Evolutionary conservation across 2,329 filamentous ascomycete genomes (phyloP).

Genomic region (Bipolaris oryzae): DNA sequence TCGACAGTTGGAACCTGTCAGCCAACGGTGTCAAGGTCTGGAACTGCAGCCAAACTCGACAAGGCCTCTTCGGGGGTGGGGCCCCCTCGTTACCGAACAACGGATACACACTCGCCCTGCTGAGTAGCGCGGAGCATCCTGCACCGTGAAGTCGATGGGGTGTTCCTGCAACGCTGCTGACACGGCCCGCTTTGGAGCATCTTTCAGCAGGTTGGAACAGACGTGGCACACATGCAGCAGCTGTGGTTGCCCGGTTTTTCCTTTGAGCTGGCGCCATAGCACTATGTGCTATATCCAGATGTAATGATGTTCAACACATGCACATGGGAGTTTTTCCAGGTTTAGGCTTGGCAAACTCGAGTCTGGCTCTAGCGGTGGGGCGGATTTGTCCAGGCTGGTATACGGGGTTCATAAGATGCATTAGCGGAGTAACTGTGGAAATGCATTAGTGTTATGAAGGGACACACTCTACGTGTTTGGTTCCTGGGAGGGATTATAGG

Average conservation of each 20-base stretch:
- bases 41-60: conserved; percentile 11
- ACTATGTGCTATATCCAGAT: conserved; percentile 32
- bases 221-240: conserved; percentile 21
- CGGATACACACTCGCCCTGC: conserved; percentile 15
- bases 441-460: conserved; percentile 33
- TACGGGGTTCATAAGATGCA: conserved; percentile 35
- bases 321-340: conserved; percentile 20
- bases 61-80: conserved; percentile 15
- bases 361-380: conserved; percentile 35
- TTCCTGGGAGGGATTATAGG: conserved; percentile 25
- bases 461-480: conserved; percentile 17
- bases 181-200: conserved; percentile 30
- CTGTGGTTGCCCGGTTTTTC: conserved; percentile 5
- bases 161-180: conserved; percentile 23
- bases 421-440: conserved; percentile 36
- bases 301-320: conserved; percentile 26
- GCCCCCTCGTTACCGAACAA: conserved; percentile 22
- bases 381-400: conserved; percentile 26
- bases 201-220: conserved; percentile 28
- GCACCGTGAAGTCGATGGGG: conserved; percentile 22
- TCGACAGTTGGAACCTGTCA: conserved; percentile 26
- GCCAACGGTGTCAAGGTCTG: conserved; percentile 16
- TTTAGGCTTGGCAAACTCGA: conserved; percentile 26
- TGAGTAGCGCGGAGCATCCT: conserved; percentile 31
- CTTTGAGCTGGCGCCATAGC: conserved; percentile 30